phyloP scores from a whole-genome alignment of 2,329 filamentous ascomycete species.

The Pseudogymnoascus sp. region DNA sequence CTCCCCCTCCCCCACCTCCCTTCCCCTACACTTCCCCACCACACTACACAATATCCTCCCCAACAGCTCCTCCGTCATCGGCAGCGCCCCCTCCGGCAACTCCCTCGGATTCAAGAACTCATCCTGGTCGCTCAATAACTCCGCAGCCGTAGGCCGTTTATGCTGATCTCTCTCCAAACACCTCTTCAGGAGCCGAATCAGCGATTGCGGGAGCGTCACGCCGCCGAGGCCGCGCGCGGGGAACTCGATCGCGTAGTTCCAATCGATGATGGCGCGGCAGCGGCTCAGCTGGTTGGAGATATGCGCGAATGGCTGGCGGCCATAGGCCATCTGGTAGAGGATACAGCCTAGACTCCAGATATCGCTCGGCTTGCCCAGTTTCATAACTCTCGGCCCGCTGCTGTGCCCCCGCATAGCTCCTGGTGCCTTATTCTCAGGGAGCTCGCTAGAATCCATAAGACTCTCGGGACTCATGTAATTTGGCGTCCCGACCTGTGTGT shows the following conservation, averaged over 20 bases:
- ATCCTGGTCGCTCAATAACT: conserved; percentile 52
- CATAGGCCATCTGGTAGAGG: conserved; percentile 96
- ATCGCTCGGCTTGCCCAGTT: conserved; percentile 90
- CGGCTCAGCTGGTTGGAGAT: conserved; percentile 80
- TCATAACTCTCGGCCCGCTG: conserved; percentile 68
- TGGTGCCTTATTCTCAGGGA: conserved; percentile 34
- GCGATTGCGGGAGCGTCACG: conserved; percentile 48
- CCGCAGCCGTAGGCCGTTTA: conserved; percentile 55
- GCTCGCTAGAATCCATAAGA: conserved; percentile 75
- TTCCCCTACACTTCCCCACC: conserved; percentile 49
- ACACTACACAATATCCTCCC: conserved; percentile 57
- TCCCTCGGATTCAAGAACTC: conserved; percentile 59
- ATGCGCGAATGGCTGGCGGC: conserved; percentile 89
- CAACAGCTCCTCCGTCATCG: conserved; percentile 56
- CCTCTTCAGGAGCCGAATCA: conserved; percentile 54
- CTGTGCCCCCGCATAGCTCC: conserved; percentile 24
- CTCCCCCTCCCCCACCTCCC: conserved; percentile 53
- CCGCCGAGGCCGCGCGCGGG: conserved; percentile 62
- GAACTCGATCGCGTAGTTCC: conserved; percentile 65
- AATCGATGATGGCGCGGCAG: conserved; percentile 81
- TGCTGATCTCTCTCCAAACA: conserved; percentile 58
- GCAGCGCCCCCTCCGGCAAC: conserved; percentile 44
- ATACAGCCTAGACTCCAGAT: conserved; percentile 97
- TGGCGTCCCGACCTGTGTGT: conserved; percentile 89
- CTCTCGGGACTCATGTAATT: conserved; percentile 99